These are phyloP conservation scores for Cryptococcus hybrid DNA, from an alignment of 1,284 basidiomycete species.

Conservation along the genomic window DNA sequence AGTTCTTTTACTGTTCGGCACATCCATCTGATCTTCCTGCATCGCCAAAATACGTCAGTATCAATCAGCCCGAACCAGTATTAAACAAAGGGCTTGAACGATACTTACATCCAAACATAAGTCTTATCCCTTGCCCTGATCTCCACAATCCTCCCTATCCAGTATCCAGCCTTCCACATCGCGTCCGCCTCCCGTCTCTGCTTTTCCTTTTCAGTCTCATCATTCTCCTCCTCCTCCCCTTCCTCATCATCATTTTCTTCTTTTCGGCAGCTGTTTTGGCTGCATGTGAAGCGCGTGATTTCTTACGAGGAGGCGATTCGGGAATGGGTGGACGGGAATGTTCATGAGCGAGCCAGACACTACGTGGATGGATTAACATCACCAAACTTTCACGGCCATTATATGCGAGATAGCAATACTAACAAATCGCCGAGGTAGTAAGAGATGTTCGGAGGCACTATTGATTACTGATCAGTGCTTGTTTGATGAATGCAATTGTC, in stretches of 20 bases:
- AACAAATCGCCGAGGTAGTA: not conserved
- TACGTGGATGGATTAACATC: not conserved
- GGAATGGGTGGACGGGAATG: not conserved
- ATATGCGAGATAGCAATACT: not conserved
- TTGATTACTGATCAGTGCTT: too few species aligned
- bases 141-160: conserved; percentile 22
- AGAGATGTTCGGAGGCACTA: not conserved
- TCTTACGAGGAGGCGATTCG: not conserved
- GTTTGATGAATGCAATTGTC: too few species aligned
- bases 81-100: too few species aligned
- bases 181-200: conserved; percentile 1
- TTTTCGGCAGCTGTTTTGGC: not conserved
- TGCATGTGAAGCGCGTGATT: not conserved
- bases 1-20: conserved; percentile 13
- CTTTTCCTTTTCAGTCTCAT: not conserved
- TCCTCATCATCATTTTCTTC: not conserved
- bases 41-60: not conserved
- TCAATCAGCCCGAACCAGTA: not conserved
- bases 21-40: conserved; percentile 21
- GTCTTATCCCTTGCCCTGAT: conserved; percentile 18
- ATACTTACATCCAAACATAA: conserved; percentile 23
- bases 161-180: conserved; percentile 10
- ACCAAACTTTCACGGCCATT: not conserved
- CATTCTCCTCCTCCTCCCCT: not conserved
- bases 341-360: not conserved